phyloP scores from a whole-genome alignment of 331 rosid genomes.

The Stylosanthes scabra region DNA sequence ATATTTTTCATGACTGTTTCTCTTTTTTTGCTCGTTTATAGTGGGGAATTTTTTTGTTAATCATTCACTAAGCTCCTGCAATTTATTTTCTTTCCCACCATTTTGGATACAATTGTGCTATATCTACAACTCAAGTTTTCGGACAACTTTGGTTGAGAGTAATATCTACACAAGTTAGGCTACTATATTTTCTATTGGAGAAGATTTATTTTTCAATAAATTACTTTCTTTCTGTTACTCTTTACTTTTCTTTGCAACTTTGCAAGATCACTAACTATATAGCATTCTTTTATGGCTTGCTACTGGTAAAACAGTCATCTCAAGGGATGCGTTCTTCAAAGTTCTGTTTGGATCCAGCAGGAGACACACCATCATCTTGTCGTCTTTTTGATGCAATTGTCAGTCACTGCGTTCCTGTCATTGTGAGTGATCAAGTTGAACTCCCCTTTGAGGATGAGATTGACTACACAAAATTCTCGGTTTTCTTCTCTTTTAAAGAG shows the following conservation, averaged over 20 bases:
- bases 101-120: slow-evolving; percentile 7
- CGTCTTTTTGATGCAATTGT: slow-evolving; percentile 94
- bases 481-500: slow-evolving; percentile 91
- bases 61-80: slow-evolving; percentile 11
- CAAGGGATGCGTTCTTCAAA: slow-evolving; percentile 84
- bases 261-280: slow-evolving; percentile 33
- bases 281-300: slow-evolving; percentile 32
- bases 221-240: slow-evolving; percentile 7
- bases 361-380: slow-evolving; percentile 97
- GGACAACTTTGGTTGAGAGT: too few relatives aligned
- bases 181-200: slow-evolving; percentile 15
- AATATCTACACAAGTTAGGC: background rate
- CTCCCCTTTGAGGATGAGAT: slow-evolving; percentile 94
- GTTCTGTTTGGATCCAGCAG: slow-evolving; percentile 94
- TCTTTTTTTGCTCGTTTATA: background rate
- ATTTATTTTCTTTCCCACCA: slow-evolving; percentile 28
- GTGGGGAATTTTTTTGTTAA: slow-evolving; percentile 14
- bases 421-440: slow-evolving; percentile 90
- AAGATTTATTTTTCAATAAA: slow-evolving; percentile 12
- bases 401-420: slow-evolving; percentile 92
- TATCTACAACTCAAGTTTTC: background rate
- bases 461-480: slow-evolving; percentile 74
- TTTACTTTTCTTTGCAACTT: slow-evolving; percentile 25
- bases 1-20: slow-evolving; percentile 14
- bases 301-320: slow-evolving; percentile 64